Percentiles rank a stretch among this genome's conserved stretches.
Conservation (phyloP, 140 eudicot genomes). For the Flaveria floridana region DNA sequence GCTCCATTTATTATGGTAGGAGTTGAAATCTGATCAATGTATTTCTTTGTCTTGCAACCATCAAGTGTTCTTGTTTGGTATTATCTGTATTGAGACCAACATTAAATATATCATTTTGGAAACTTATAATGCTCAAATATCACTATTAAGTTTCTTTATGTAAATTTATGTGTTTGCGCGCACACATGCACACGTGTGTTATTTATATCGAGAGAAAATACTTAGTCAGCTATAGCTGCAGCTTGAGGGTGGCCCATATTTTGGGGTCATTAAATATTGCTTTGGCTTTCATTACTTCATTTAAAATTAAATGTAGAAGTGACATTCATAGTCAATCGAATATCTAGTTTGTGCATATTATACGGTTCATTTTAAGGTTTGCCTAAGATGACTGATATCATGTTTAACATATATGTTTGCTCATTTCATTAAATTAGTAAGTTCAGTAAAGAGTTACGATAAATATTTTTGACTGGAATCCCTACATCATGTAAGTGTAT, state of each 20-base stretch:
- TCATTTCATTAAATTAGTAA: neutral
- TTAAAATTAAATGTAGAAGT: neutral
- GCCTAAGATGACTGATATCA: conserved; percentile 8
- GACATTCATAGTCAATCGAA: neutral
- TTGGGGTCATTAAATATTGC: neutral
- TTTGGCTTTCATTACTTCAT: neutral
- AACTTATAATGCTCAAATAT: neutral
- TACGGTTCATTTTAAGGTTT: neutral
- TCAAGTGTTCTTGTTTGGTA: neutral
- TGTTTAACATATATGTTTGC: conserved; percentile 3
- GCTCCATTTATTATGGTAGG: neutral
- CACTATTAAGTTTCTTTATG: neutral
- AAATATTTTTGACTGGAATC: neutral
- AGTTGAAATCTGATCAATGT: neutral
- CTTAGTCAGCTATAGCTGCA: no score
- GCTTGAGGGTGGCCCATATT: neutral
- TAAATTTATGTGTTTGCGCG: neutral
- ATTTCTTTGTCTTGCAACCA: neutral
- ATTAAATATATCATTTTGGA: neutral
- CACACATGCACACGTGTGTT: neutral
- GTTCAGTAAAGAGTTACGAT: neutral
- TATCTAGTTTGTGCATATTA: neutral
- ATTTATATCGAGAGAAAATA: no score
- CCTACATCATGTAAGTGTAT: no score
- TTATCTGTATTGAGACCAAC: neutral